Base-by-base conservation (phyloP, 306 rosid genomes). In the Glycine latifolia region DNA sequence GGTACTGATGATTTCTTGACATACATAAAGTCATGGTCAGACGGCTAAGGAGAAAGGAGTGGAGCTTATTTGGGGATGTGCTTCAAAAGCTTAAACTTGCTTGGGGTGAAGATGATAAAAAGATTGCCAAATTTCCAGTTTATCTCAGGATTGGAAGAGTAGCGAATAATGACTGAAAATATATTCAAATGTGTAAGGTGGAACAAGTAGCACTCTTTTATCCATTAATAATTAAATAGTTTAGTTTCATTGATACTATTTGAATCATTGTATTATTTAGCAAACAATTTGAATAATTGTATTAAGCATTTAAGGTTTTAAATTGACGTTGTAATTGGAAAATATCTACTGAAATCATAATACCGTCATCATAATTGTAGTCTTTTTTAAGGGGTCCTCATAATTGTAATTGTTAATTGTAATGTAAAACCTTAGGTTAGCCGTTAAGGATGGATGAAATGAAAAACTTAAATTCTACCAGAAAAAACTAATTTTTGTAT, bases 91-190 rank as follows among this genome's bases (percentile, higher is more conserved):
- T 92, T 60, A 77, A 75, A 81, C 10, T 41, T 75, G 91, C 87
- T 84, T 94, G 98, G 98, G 82, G 50, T 75, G 89, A 78, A 71
- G 90, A 76, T 69, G 85, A 26, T 9, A 31, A 48, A 3, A 94
- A 80, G 78, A 75, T 76, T 52, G 97, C 87, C 1, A 90, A 74
- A 50, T 91, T 77, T 83, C 92, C 97, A 0, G 10, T 92, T 61
- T 74, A 77, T 85, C 67, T 92, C 10, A 90, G 91, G 80, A 94
- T 94, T 76, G 98, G 97, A 26, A 90, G 69, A 90, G 69, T 26
- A 81, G 91, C 84, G 2, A 85, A 89, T 49, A 46, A 76, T 62
- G 84, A 68, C 11, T 83, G 77, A 76, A 78, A 11, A 26, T 50
- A 41, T 76, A 13, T 6, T 3, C 39, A 8, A 16, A 31, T 5